Evolutionary conservation across 2,329 filamentous ascomycete species (phyloP), one percentile per base, ranked within the genome.

Genomic region (Pyrenochaeta sp.): DNA sequence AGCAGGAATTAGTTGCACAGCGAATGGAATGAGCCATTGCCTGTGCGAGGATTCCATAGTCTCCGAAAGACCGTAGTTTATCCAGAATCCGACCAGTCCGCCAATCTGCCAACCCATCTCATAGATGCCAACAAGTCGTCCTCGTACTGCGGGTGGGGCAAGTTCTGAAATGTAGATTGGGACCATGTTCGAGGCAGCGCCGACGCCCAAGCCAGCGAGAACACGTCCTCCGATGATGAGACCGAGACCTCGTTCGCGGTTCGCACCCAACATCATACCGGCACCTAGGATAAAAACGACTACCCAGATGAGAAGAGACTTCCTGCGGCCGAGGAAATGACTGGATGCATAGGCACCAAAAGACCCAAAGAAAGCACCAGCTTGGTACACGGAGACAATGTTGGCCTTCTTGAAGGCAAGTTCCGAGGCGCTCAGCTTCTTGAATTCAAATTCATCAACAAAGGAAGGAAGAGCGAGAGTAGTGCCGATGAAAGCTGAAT

Each of bases 321-420:
- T 83, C 64, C 85, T 85, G 17, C 90, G 84, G 23, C 90, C 90
- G 57, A 88, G 78, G 69, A 83, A 90, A 78, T 88, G 87, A 29
- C 84, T 86, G 33, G 85, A 82, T 7, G 79, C 80, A 63, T 90
- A 92, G 9, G 67, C 67, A n/a, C 65, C 65, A 27, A 69, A 67
- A 15, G 87, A 85, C 47, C 90, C 90, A 64, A 93, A 92, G 79
- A 94, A 92, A 54, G 90, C 90, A 52, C 90, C 90, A 11, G 90
- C 90, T 75, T 94, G 91, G 77, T 91, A 93, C 50, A 89, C 85
- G 32, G 88, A 91, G 49, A 92, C 90, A 58, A 93, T 92, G 74
- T 92, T 93, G 65, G 87, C 80, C 67, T 86, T 87, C 46, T 89
- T 76, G 2, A 89, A 75, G 20, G 86, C 82, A 23, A 86, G 77